These are phyloP conservation scores for Acanthamoeba castellanii DNA, from an alignment of 208 protist genomes.

Conservation along the genomic window DNA sequence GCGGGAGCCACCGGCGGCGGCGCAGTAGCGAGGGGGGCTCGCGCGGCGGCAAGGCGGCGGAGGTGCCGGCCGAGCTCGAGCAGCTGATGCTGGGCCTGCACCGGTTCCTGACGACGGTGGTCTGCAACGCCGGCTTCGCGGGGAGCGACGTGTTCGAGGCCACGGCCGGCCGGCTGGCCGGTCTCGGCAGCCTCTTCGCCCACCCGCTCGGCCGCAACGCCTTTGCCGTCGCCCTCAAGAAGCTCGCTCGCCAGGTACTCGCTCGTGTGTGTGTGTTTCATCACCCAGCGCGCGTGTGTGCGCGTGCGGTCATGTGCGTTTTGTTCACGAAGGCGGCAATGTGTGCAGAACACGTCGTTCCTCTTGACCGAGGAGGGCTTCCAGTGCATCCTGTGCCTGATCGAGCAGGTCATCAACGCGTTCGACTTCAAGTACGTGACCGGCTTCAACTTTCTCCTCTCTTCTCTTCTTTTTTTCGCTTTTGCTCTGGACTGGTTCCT, in stretches of 20 bases:
- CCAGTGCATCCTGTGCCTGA: conserved; percentile 53
- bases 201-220: conserved; percentile 51
- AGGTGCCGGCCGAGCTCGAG: not conserved
- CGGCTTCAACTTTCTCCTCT: not conserved
- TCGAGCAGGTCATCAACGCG: conserved; percentile 62
- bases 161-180: not conserved
- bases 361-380: conserved; percentile 46
- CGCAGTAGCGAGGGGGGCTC: too few species aligned
- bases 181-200: not conserved
- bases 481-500: not conserved
- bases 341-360: conserved; percentile 53
- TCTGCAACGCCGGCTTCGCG: conserved; percentile 48
- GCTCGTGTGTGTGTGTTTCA: not conserved
- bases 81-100: conserved; percentile 42
- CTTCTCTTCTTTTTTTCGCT: not conserved
- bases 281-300: not conserved
- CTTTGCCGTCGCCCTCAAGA: conserved; percentile 67
- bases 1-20: not conserved
- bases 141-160: conserved; percentile 62
- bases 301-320: not conserved
- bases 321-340: not conserved
- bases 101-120: conserved; percentile 27
- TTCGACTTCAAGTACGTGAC: conserved; percentile 38
- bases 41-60: not conserved
- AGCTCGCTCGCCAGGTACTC: conserved; percentile 39